Evolutionary conservation across 2,329 filamentous ascomycete species (phyloP), one percentile per base, ranked within the genome.

Genomic region (Colletotrichum sublineola): DNA sequence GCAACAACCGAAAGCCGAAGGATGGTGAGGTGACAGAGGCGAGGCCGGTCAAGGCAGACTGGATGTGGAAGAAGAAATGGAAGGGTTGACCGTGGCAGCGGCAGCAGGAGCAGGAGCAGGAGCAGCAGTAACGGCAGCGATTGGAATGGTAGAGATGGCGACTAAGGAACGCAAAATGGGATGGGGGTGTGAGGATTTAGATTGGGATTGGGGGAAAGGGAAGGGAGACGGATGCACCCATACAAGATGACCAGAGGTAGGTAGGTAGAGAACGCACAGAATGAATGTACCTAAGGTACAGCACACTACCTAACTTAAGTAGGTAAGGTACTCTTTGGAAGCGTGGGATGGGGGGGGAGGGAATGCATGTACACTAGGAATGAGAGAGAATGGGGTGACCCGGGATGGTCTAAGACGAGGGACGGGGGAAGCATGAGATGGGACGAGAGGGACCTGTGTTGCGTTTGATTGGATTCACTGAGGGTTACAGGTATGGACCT

Each of bases 11-110:
- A 18, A 36, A 55, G 24, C 50, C 29, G 68, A 60, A 46, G 57
- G 62, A 48, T 64, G 69, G 65, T 55, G 69, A 60, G 64, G 66
- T 72, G 69, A 69, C 53, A 53, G 66, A 72, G 46, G 53, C 66
- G 44, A 69, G 53, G 31, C 38, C 20, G 48, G 36, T 38, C 24
- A 31, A 55, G 14, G 36, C 7, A 50, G 38, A 20, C 18, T 42
- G 62, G 48, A n/a, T 20, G 50, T 42, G 50, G 8, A n/a, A 55
- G 48, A 64, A 55, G 48, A 64, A 63, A 63, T 63, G 57, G 48
- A 40, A 68, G 66, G 58, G 48, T 48, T 56, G 57, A 42, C 40
- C 5, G 40, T 50, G 48, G 57, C 9, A 38, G 31, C 31, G 20
- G 50, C 15, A 31, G 12, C n/a, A 50, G 40, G 7, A 52, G n/a